Evolutionary conservation across 306 rosid genomes (phyloP).

Genomic region (Trifolium repens): DNA sequence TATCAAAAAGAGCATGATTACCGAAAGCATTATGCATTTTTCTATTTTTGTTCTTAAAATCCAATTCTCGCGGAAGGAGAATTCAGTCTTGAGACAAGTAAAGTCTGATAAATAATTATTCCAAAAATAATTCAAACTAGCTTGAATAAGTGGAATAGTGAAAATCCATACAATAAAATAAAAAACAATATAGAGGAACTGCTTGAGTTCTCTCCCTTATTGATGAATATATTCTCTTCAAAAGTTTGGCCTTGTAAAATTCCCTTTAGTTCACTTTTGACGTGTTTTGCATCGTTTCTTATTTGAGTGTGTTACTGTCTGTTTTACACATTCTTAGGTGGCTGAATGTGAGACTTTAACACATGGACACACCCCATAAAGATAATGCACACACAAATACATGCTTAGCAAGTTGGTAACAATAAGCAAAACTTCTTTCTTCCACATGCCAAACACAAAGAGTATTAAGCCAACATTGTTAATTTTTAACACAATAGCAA

Average conservation of each 20-base stretch:
- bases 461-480: neutral
- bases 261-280: neutral
- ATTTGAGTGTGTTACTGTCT: neutral
- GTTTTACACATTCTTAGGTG: neutral
- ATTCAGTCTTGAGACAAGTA: too few species aligned
- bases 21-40: constrained; percentile 8
- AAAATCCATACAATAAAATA: neutral
- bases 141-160: neutral
- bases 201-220: neutral
- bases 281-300: neutral
- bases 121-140: too few species aligned
- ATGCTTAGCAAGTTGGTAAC: neutral
- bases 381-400: neutral
- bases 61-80: too few species aligned
- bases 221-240: constrained; percentile 7
- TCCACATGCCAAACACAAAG: constrained; percentile 5
- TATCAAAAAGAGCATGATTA: neutral
- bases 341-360: neutral
- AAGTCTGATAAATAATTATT: too few species aligned
- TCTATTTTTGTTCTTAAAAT: too few species aligned
- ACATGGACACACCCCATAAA: neutral
- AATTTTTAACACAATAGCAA: neutral
- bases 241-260: neutral
- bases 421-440: neutral
- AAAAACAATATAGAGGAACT: constrained; percentile 4